Evolutionary conservation across 2,329 filamentous ascomycete species (phyloP), one percentile per base, ranked within the genome.

Genomic region (Calonectria fujianensis): DNA sequence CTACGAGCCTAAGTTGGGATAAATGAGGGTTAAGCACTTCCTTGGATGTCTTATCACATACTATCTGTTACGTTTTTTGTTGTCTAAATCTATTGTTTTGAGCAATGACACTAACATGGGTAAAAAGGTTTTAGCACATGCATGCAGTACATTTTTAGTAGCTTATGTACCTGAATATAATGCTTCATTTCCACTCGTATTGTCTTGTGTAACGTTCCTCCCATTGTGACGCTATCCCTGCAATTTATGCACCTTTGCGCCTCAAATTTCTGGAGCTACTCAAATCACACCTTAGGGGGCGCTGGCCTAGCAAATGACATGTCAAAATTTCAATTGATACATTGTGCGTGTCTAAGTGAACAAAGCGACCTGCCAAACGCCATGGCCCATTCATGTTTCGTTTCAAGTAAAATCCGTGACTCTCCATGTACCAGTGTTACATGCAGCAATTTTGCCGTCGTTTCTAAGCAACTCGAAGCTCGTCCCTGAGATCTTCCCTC

Each of bases 21-120:
- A 93, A 83, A 93, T 94, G 93, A 94, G 90, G 89, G 92, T 85
- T 84, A 85, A 87, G 84, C 67, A 83, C 92, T 94, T 94, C 92
- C 92, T 94, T 94, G 92, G 93, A 94, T 94, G 93, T 94, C 92
- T 93, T 91, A 93, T 87, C 77, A 80, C 81, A 83, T 78, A 82
- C 76, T 45, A 51, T 64, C 66, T 59, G 13, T 61, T 37, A 61
- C 73, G 63, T 48, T 63, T 72, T 72, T 74, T 70, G 73, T 70
- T 45, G 78, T 74, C 75, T 71, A 41, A 54, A 50, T 29, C 32
- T 61, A 24, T 45, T 66, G 2, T 45, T 50, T 69, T 50, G 13
- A 67, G 65, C 52, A 54, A 57, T 51, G 57, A 76, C 74, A 80
- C 82, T 81, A 80, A 83, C 77, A 68, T 63, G 3, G 35, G 11